These are phyloP conservation scores for Aspergillus calidoustus DNA, from an alignment of 2,329 filamentous ascomycete genomes.

Conservation along the genomic window DNA sequence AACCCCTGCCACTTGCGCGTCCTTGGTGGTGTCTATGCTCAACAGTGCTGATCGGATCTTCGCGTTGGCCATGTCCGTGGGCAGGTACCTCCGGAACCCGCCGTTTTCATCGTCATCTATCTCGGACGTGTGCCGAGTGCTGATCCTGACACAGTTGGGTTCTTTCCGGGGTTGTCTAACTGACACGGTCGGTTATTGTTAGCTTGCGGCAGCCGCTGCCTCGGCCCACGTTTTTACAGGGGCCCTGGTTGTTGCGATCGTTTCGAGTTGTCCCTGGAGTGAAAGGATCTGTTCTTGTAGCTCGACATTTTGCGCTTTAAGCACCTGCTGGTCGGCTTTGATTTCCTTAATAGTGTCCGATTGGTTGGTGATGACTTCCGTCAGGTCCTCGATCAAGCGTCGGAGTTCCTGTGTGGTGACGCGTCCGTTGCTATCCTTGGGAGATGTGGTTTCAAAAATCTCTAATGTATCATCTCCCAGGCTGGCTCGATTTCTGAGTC, in stretches of 20 bases:
- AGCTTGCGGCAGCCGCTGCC: not conserved
- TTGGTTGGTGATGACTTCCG: not conserved
- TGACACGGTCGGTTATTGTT: not conserved
- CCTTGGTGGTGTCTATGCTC: constrained; percentile 11
- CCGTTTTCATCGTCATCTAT: not conserved
- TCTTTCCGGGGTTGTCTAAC: not conserved
- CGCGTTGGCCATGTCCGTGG: not conserved
- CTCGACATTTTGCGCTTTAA: not conserved
- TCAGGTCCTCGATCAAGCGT: not conserved
- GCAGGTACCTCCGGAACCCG: not conserved
- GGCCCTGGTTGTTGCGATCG: not conserved
- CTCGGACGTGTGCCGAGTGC: not conserved
- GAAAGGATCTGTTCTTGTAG: not conserved
- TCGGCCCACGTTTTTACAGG: not conserved
- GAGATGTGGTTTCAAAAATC: not conserved
- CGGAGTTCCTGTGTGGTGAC: not conserved
- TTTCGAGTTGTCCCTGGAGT: not conserved
- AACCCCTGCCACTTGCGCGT: constrained; percentile 22
- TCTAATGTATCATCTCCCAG: not conserved
- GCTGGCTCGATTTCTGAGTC: not conserved
- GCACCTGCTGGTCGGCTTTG: not conserved
- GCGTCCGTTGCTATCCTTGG: not conserved
- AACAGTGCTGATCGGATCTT: not conserved
- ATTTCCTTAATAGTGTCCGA: not conserved
- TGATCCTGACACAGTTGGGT: not conserved